Conservation (phyloP, 148 eudicot species). For the Beta vulgaris region DNA sequence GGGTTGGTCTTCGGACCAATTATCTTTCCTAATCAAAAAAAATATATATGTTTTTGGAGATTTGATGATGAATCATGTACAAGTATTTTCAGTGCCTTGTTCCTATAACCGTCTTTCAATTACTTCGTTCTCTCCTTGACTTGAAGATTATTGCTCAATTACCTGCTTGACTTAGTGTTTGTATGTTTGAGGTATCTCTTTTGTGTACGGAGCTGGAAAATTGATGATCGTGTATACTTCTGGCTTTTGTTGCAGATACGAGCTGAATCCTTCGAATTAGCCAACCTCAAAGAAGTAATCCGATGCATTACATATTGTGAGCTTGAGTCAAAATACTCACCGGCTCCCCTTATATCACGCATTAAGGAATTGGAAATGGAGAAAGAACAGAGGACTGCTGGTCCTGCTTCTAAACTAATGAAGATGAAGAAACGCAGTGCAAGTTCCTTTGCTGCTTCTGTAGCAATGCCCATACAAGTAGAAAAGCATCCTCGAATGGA, state of each 20-base stretch:
- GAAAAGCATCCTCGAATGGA: constrained; percentile 27
- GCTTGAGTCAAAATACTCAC: constrained; percentile 15
- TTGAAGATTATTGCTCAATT: too few relatives aligned
- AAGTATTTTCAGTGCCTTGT: too few relatives aligned
- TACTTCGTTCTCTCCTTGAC: too few relatives aligned
- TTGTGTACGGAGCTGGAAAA: background rate
- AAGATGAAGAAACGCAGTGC: constrained; percentile 21
- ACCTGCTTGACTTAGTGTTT: background rate
- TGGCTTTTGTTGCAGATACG: constrained; percentile 12
- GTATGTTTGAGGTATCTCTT: background rate
- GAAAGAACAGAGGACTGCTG: too few relatives aligned
- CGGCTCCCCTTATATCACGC: constrained; percentile 5
- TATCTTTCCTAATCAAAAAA: too few relatives aligned
- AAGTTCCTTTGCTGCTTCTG: background rate
- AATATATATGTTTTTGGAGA: too few relatives aligned
- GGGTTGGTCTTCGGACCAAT: too few relatives aligned
- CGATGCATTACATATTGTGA: constrained; percentile 23
- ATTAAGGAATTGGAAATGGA: constrained; percentile 28
- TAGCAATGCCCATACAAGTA: background rate
- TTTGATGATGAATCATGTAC: too few relatives aligned
- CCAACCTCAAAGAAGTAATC: background rate
- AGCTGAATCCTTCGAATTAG: constrained; percentile 12
- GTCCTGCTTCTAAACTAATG: too few relatives aligned
- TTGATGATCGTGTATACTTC: background rate
- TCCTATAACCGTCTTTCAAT: too few relatives aligned